phyloP scores from a whole-genome alignment of 192 early-diverging fungal species.

The Umbelopsis isabellina region DNA sequence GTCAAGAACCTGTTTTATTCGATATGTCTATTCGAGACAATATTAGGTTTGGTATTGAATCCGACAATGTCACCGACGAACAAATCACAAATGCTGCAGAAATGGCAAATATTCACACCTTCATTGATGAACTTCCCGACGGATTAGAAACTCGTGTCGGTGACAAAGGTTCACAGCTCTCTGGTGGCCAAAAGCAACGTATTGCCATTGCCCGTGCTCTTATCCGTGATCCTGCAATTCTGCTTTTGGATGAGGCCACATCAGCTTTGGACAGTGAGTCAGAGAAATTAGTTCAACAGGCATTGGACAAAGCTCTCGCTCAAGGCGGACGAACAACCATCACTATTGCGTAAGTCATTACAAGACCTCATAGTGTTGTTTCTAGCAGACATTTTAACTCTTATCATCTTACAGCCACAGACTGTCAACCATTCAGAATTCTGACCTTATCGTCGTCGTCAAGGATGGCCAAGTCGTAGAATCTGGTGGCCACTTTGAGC shows the following conservation, averaged over 20 bases:
- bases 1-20: slow-evolving; percentile 89
- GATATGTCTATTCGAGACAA: slow-evolving; percentile 84
- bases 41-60: slow-evolving; percentile 68
- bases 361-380: background rate
- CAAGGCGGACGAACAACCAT: slow-evolving; percentile 68
- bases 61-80: slow-evolving; percentile 42
- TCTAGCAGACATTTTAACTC: background rate
- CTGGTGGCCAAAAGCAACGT: slow-evolving; percentile 75
- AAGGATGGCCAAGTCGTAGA: slow-evolving; percentile 68
- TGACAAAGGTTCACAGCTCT: slow-evolving; percentile 62
- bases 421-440: slow-evolving; percentile 68
- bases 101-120: slow-evolving; percentile 65
- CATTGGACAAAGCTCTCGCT: slow-evolving; percentile 63
- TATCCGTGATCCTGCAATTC: slow-evolving; percentile 79
- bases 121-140: slow-evolving; percentile 55
- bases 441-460: slow-evolving; percentile 74
- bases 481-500: slow-evolving; percentile 64
- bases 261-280: slow-evolving; percentile 69
- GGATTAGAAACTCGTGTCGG: slow-evolving; percentile 71
- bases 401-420: slow-evolving; percentile 44
- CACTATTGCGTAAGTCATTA: slow-evolving; percentile 54
- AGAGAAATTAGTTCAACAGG: slow-evolving; percentile 68
- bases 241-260: slow-evolving; percentile 84
- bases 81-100: slow-evolving; percentile 56
- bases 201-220: slow-evolving; percentile 86